Conservation (phyloP, 129 eudicot genomes). For the Centaurea solstitialis region DNA sequence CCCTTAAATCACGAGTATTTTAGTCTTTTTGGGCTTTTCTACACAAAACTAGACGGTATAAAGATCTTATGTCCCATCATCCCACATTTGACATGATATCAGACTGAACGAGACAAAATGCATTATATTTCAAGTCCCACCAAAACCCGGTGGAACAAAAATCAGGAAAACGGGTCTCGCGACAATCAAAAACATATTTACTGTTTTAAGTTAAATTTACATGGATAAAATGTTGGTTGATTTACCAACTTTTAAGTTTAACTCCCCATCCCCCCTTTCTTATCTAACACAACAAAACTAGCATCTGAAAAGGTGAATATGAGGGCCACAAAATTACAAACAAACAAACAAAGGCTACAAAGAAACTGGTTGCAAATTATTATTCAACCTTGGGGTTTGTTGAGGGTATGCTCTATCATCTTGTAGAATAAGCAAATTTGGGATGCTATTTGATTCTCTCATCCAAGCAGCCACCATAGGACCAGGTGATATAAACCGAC, state of each 20-base stretch:
- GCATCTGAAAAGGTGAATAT: neutral
- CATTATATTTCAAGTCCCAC: neutral
- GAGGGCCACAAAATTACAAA: neutral
- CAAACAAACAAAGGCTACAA: conserved; percentile 37
- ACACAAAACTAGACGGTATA: neutral
- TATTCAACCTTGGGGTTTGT: conserved; percentile 33
- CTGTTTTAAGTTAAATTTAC: conserved; percentile 27
- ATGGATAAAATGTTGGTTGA: neutral
- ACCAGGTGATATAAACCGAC: conserved; percentile 83
- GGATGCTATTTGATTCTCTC: conserved; percentile 73
- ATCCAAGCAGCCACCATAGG: conserved; percentile 84
- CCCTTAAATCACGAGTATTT: no score
- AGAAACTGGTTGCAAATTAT: conserved; percentile 43
- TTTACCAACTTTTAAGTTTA: conserved; percentile 24
- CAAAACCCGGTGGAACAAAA: neutral
- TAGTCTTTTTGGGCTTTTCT: no score
- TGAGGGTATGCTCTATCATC: conserved; percentile 59
- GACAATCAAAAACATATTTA: conserved; percentile 13
- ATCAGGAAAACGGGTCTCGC: neutral
- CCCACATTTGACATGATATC: neutral
- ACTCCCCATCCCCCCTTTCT: neutral
- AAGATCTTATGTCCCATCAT: neutral
- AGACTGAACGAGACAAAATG: neutral
- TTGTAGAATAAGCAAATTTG: conserved; percentile 72
- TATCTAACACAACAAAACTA: neutral